Base-by-base conservation (phyloP, 495 filamentous ascomycete species). In the Aspergillus avenaceus region DNA sequence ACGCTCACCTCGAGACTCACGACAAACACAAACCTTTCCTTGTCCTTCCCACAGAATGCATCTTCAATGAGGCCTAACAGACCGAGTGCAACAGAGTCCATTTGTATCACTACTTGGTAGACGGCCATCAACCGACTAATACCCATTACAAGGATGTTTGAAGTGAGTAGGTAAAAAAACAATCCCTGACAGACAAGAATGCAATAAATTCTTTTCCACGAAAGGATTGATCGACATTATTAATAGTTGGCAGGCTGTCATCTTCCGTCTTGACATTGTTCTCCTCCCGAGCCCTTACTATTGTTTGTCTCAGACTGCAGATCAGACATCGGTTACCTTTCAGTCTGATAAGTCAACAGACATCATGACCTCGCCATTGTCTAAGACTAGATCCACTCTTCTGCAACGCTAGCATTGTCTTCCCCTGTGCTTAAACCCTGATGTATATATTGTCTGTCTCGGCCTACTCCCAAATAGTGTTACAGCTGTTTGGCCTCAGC, bases 221-320 rank as follows among this genome's bases (percentile, higher is more conserved):
- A 21, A 2, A 19, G 34, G 16, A 38, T 19, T 21, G 34, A 38
- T 21, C 34, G 7, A 38, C 34, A 18, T n/a, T n/a, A n/a, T n/a
- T n/a, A n/a, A n/a, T n/a, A n/a, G n/a, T n/a, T n/a, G n/a, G n/a
- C n/a, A n/a, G n/a, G n/a, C 34, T 38, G 14, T 3, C 9, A n/a
- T 14, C 21, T 21, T 27, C 44, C 42, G 51, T 24, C 53, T 59
- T 57, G 32, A 59, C 54, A 65, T 64, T 64, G 61, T 64, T 58
- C 45, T 50, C 11, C 24, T 40, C 16, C n/a, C 32, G 26, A 5
- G 16, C 5, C 13, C 8, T 18, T 37, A 26, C 14, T 49, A 49
- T 50, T 50, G 40, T 50, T 41, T 27, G 41, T 44, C 40, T 50
- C 18, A 31, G 28, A 27, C 32, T 22, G 12, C n/a, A 44, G 2